Base-by-base conservation (phyloP, 2,329 filamentous ascomycete species). In the Exophiala sp. region DNA sequence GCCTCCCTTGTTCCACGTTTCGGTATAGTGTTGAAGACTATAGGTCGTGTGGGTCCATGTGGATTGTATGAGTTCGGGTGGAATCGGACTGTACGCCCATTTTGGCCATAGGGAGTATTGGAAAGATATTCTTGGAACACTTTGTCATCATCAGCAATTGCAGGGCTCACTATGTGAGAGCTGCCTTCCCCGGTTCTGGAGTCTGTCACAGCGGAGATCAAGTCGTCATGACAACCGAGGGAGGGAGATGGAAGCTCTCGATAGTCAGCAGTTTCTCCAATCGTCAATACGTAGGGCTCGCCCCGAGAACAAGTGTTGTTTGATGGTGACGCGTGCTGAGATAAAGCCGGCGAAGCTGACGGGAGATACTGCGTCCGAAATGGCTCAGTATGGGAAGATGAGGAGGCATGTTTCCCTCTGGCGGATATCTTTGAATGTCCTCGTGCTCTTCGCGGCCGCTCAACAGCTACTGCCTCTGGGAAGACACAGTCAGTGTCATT, bases 111-210 rank as follows among this genome's bases (percentile, higher is more conserved):
- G 55, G 68, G 61, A 54, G 72, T 69, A 21, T 70, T 68, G 20
- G 75, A 76, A 55, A 84, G 76, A 47, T 82, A 82, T 44, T 80
- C 75, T 12, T 81, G 77, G 44, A 84, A 72, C 8, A 84, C 75
- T 47, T 84, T 80, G 1, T 78, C 80, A 67, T 85, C 82, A 44
- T 78, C 78, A 4, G 79, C 80, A 3, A 79, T 75, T 5, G 79
- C 79, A 0, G 81, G 81, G 0, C 82, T 80, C 44, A 85, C 75
- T 52, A 85, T 81, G 59, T 82, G 78, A 3, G 74, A 70, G 47
- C 46, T 57, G 29, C 40, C 51, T 21, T 54, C 50, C 11, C 35
- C 46, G 6, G 46, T 29, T 20, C 50, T 38, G 24, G 45, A 21
- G 10, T 47, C 36, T 42, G 52, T 40, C 32, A 46, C 41, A 14